A percentile compares a stretch with the other conserved stretches of the same genome.
These are phyloP conservation scores for Trypanosoma theileri DNA, from an alignment of 208 protist species.

Conservation along the genomic window DNA sequence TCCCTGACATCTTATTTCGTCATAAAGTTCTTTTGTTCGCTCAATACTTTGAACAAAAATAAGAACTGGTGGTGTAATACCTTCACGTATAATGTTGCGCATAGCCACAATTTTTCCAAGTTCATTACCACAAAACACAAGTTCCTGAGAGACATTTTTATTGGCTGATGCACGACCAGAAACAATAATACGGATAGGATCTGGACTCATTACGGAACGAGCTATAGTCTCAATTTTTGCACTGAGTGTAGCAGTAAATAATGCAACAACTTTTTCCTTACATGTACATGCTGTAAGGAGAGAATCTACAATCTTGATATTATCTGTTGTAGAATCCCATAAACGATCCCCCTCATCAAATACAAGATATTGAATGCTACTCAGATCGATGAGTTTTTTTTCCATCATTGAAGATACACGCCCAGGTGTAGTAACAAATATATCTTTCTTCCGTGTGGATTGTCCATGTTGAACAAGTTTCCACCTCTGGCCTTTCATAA, in stretches of 20 bases:
- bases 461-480: conserved; percentile 88
- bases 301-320: conserved; percentile 78
- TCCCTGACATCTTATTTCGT: conserved; percentile 90
- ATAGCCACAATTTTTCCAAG: conserved; percentile 97
- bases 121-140: conserved; percentile 96
- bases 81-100: conserved; percentile 92
- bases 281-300: conserved; percentile 86
- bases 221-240: conserved; percentile 90
- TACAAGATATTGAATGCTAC: conserved; percentile 88
- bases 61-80: conserved; percentile 94
- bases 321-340: conserved; percentile 90
- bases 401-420: conserved; percentile 78
- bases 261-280: conserved; percentile 68
- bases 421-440: conserved; percentile 90
- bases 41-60: conserved; percentile 98
- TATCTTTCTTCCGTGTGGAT: conserved; percentile 90
- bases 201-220: conserved; percentile 81
- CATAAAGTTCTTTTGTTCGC: conserved; percentile 95
- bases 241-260: conserved; percentile 96
- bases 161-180: conserved; percentile 77
- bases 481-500: conserved; percentile 87
- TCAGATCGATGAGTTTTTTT: conserved; percentile 76
- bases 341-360: conserved; percentile 98
- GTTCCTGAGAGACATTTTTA: conserved; percentile 81
- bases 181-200: conserved; percentile 94